These are phyloP conservation scores for Emmonsiellopsis sp. DNA, from an alignment of 2,329 filamentous ascomycete species.

Conservation along the genomic window DNA sequence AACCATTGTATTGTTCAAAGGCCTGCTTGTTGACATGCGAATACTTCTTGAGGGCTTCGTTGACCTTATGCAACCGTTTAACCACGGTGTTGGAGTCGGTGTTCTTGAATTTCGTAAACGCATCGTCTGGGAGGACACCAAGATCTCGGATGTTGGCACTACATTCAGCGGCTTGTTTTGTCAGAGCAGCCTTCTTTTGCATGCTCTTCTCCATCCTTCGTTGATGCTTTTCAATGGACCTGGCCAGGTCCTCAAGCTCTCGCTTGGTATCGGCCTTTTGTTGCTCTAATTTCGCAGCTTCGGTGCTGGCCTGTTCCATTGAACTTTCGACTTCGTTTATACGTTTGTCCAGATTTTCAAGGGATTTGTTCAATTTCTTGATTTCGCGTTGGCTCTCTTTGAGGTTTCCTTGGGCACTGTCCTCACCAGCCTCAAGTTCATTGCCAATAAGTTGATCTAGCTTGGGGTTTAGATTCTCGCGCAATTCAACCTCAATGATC, in stretches of 20 bases:
- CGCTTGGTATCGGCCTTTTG: slow-evolving; percentile 56
- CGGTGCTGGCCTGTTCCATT: slow-evolving; percentile 51
- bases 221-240: slow-evolving; percentile 73
- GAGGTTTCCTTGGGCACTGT: slow-evolving; percentile 53
- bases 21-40: slow-evolving; percentile 99
- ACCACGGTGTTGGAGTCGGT: slow-evolving; percentile 68
- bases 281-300: slow-evolving; percentile 52
- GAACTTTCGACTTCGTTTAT: slow-evolving; percentile 66
- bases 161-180: slow-evolving; percentile 68
- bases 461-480: slow-evolving; percentile 79
- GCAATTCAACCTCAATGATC: slow-evolving; percentile 74
- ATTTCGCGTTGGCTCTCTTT: slow-evolving; percentile 75
- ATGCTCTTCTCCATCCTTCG: slow-evolving; percentile 87
- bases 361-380: slow-evolving; percentile 61
- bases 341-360: slow-evolving; percentile 58
- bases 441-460: slow-evolving; percentile 76
- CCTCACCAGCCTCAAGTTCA: slow-evolving; percentile 58
- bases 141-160: slow-evolving; percentile 85
- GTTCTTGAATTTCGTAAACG: slow-evolving; percentile 81
- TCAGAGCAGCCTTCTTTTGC: slow-evolving; percentile 74
- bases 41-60: slow-evolving; percentile 90
- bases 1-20: slow-evolving; percentile 97
- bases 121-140: slow-evolving; percentile 86
- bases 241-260: slow-evolving; percentile 65
- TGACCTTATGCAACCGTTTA: slow-evolving; percentile 75